phyloP scores from a whole-genome alignment of 163 green algal species.

The Trebouxiophyceae sp. region DNA sequence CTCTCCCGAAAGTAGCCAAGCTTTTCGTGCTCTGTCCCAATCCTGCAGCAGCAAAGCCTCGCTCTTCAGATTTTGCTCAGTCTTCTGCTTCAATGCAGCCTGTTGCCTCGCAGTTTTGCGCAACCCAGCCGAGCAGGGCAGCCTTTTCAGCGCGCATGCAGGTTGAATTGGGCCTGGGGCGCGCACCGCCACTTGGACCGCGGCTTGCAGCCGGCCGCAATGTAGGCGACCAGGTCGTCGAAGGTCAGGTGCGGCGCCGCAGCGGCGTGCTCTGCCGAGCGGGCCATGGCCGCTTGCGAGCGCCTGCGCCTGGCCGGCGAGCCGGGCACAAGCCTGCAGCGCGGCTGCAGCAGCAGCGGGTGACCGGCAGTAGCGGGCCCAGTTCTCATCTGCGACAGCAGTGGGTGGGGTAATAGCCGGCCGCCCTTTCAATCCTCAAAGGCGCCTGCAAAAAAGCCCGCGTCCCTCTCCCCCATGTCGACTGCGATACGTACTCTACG shows the following conservation, averaged over 20 bases:
- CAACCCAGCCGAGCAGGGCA: background rate
- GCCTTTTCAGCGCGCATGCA: background rate
- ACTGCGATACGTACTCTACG: no score
- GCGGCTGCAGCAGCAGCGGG: no score
- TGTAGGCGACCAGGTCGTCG: slow-evolving; percentile 69
- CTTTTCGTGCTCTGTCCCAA: slow-evolving; percentile 99
- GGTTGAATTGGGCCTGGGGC: background rate
- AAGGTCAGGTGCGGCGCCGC: slow-evolving; percentile 27
- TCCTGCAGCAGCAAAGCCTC: slow-evolving; percentile 39
- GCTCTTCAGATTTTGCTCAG: background rate
- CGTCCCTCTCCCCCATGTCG: no score
- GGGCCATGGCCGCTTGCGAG: no score
- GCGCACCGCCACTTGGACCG: slow-evolving; percentile 62
- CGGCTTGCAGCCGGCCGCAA: slow-evolving; percentile 77
- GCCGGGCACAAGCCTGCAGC: no score
- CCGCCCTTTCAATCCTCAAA: no score
- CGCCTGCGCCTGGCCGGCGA: no score
- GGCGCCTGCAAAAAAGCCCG: no score
- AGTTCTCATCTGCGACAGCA: no score
- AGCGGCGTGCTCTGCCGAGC: no score
- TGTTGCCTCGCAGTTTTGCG: background rate
- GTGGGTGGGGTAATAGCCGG: no score
- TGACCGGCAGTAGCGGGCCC: no score
- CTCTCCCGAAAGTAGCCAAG: slow-evolving; percentile 74
- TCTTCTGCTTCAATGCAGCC: background rate